Base-by-base conservation (phyloP, 352 stramenopile genomes). In the Phytopythium cucurbitacearum region DNA sequence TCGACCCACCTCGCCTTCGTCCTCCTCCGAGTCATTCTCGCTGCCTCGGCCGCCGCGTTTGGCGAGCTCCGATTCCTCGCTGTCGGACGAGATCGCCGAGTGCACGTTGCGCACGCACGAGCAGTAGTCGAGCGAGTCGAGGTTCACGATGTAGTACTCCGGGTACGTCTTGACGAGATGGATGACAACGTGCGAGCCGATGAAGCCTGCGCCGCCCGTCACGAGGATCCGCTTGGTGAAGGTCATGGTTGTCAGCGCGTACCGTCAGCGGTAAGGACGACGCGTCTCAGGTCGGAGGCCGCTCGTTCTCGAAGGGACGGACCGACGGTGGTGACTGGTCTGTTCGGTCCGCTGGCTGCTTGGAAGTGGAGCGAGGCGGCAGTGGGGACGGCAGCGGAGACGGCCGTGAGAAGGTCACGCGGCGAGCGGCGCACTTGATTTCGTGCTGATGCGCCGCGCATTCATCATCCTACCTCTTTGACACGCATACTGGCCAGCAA, bases 101-200 rank as follows among this genome's bases (percentile, higher is more conserved):
- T 90, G 79, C 46, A 90, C 79, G 51, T 90, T 90, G 53, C 61
- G 60, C 47, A 84, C 73, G 32, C 74, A 87, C 1, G 79, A 80
- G 62, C 79, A 90, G 55, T 90, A 91, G 65, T 89, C 82, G 16
- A 98, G 73, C 44, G 85, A 91, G 73, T 99, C 95, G 51, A 98
- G 85, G 53, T 98, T 97, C 36, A 99, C 85, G 43, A 99, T 88
- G 57, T 98, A 98, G 75, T 98, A 98, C 49, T 98, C 51, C 7
- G 96, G 96, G 60, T 99, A 99, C 63, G 94, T 96, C 73, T 98
- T 96, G 8, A 95, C 92, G 9, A 99, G 78, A 53, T 98, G 73
- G 50, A 98, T 97, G 53, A 98, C 94, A 0, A 98, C 87, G 78
- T 99, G 96, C 48, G 94, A 99, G 33, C 90, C 97, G 60, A 98